Evolutionary conservation across 257 asterid genomes (phyloP).

Genomic region (Capsicum chinense): DNA sequence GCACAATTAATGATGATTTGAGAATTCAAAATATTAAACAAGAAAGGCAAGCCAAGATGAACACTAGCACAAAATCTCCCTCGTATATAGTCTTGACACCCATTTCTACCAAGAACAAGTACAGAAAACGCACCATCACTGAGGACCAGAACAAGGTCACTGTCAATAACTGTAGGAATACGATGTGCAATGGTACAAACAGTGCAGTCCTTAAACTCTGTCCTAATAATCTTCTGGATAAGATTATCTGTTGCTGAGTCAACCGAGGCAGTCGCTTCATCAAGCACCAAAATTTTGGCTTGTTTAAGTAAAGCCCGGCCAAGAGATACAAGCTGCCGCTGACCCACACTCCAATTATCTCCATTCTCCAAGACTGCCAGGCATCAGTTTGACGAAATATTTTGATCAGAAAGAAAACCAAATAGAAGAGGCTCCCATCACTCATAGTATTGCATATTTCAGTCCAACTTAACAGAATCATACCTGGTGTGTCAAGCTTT

Average conservation of each 20-base stretch:
- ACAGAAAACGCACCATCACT: constrained; percentile 69
- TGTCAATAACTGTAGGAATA: constrained; percentile 94
- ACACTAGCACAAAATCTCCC: background rate
- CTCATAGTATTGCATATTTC: background rate
- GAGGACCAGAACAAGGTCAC: constrained; percentile 95
- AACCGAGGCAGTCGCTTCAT: constrained; percentile 97
- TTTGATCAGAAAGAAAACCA: constrained; percentile 19
- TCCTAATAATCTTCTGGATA: constrained; percentile 89
- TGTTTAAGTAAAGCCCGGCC: constrained; percentile 96
- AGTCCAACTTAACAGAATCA: constrained; percentile 20
- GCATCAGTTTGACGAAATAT: constrained; percentile 17
- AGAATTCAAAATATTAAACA: background rate
- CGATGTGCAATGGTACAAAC: constrained; percentile 98
- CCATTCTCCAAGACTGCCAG: constrained; percentile 79
- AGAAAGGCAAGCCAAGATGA: background rate
- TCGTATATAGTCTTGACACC: background rate
- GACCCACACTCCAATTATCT: constrained; percentile 98
- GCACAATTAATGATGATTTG: background rate
- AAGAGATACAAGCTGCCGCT: constrained; percentile 88
- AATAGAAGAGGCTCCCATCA: background rate
- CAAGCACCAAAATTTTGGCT: constrained; percentile 88
- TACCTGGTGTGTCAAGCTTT: constrained; percentile 88
- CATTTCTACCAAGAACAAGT: constrained; percentile 9
- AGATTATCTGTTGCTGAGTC: constrained; percentile 98
- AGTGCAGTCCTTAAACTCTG: constrained; percentile 84